A percentile compares a stretch with the other conserved stretches of the same genome.
phyloP scores from a whole-genome alignment of 257 asterid genomes.

The Gentiana dahurica region DNA sequence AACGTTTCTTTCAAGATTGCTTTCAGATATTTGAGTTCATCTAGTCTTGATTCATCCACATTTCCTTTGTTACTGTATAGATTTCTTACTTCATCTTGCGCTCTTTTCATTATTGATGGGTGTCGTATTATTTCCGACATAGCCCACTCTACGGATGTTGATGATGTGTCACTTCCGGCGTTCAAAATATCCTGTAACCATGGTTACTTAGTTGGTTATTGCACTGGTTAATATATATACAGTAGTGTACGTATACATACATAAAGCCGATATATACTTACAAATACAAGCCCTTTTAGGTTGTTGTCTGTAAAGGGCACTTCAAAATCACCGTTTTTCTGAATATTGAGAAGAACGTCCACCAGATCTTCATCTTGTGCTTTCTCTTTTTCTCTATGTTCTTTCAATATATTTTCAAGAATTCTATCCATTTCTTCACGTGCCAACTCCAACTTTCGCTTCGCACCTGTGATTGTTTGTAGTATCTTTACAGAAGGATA shows the following conservation, averaged over 20 bases:
- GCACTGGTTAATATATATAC: too few relatives aligned
- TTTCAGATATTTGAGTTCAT: too few relatives aligned
- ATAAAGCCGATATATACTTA: not conserved
- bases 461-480: not conserved
- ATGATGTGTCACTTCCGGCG: not conserved
- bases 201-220: too few relatives aligned
- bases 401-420: not conserved
- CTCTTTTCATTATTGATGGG: too few relatives aligned
- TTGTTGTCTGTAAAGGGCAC: not conserved
- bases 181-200: too few relatives aligned
- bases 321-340: not conserved
- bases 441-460: not conserved
- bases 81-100: too few relatives aligned
- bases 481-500: conserved; percentile 1
- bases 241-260: too few relatives aligned
- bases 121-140: too few relatives aligned
- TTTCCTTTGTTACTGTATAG: too few relatives aligned
- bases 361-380: not conserved
- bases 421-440: not conserved
- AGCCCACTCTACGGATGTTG: not conserved
- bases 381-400: not conserved
- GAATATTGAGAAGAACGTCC: too few relatives aligned
- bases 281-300: conserved; percentile 2
- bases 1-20: too few relatives aligned
- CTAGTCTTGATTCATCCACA: too few relatives aligned